Evolutionary conservation across 2,329 filamentous ascomycete genomes (phyloP), one percentile per base, ranked within the genome.

Genomic region (Alternaria alternata): DNA sequence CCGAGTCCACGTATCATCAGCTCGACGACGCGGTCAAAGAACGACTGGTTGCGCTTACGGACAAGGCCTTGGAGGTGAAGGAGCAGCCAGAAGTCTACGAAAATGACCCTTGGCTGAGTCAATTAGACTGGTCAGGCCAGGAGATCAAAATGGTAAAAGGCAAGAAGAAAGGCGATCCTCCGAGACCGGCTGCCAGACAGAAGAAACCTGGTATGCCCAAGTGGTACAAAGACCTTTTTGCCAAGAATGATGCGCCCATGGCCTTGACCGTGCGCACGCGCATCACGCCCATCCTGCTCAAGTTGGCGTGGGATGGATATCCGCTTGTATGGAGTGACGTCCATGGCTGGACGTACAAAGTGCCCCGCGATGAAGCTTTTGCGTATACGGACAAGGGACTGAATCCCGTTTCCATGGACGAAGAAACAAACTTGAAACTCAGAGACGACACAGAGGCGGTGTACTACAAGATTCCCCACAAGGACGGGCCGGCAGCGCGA

Each of bases 401-500:
- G 81, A 83, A 88, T 16, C 82, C 86, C 60, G 94, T 93, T 70
- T 88, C 91, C 65, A 91, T 97, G 83, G 90, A 94, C 53, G 66
- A 75, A 46, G 93, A 96, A 69, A 85, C 89, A 51, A 89, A 91
- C 30, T 72, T 83, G 18, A 81, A 66, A 46, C 80, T 98, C 22
- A 85, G 88, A 32, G 85, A 91, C 62, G 93, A 97, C 73, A 76
- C 67, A 5, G 77, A 81, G 2, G 85, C 91, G 63, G 79, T 84
- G 6, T 99, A 96, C 78, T 96, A 94, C 81, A 99, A 98, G 75
- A 84, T 99, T 5, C 95, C 96, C 1, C 95, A 99, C 79, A 98
- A 98, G 71, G 94, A 98, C 76, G 95, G 95, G 0, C 94, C 94
- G 0, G 85, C 87, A 20, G 89, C 94, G 14, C 86, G 95, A 58